Evolutionary conservation across 129 eudicot species (phyloP), one percentile per base, ranked within the genome.

Genomic region (Centaurea solstitialis): DNA sequence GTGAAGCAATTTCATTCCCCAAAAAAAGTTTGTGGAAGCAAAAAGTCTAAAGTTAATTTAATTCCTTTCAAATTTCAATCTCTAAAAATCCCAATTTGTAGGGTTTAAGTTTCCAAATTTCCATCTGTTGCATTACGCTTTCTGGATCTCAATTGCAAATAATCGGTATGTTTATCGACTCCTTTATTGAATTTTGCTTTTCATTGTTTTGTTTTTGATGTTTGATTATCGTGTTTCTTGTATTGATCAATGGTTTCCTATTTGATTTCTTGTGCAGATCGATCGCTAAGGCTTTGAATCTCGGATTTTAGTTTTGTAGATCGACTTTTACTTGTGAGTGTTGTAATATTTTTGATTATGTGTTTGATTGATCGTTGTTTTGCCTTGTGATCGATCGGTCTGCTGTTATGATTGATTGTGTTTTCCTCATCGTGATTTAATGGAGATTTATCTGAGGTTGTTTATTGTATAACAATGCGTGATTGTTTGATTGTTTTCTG

Each of bases 281-380:
- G 79, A 59, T 68, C 40, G 9, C 13, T 12, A 77, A 40, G 72
- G 28, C 43, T 66, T 64, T 43, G 35, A 50, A 12, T 47, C 45
- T 20, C 45, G 12, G 22, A 30, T 53, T 22, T 40, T 47, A 23
- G 66, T 6, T 79, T 79, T 64, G 43, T 37, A 35, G 57, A 59
- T 72, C 35, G 15, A 18, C 10, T 39, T 71, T 81, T 21, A 66
- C 15, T 12, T 12, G 79, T 73, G 39, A 66, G 80, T 74, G 50
- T 33, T 73, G 20, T 53, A 7, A 8, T 68, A 9, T 26, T 5
- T 13, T 30, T 17, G 30, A 17, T 17, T 1, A 74, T 74, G 18
- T 78, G 67, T 33, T 78, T 33, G 53, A 67, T 28, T 41, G 11
- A 68, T 43, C n/a, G 22, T 57, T 6, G 22, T 9, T 41, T 43